phyloP scores from a whole-genome alignment of 1,139 yeast genomes.

The Candida glucosophila region DNA sequence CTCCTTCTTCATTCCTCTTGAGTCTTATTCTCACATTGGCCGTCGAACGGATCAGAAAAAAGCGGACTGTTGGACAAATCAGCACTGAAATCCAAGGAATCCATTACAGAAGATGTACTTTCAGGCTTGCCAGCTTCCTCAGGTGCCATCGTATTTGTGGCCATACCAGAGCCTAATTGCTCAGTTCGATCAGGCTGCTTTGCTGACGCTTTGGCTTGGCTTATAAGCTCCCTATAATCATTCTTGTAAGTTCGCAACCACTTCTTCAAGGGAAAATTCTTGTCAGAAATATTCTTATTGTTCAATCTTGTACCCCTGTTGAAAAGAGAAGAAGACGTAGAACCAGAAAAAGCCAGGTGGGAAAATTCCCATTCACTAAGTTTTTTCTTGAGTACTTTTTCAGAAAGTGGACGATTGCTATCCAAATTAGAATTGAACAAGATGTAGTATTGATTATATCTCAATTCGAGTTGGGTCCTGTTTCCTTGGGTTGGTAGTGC shows the following conservation, averaged over 20 bases:
- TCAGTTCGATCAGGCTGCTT: too few species aligned
- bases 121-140: too few species aligned
- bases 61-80: too few species aligned
- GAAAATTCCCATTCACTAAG: constrained; percentile 65
- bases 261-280: constrained; percentile 30
- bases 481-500: constrained; percentile 59
- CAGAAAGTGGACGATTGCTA: constrained; percentile 57
- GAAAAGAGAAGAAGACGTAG: constrained; percentile 14
- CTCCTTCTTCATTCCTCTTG: too few species aligned
- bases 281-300: constrained; percentile 25
- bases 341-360: constrained; percentile 24
- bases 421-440: constrained; percentile 81
- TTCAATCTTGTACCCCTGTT: constrained; percentile 15
- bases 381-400: constrained; percentile 43
- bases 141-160: too few species aligned
- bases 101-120: too few species aligned
- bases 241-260: constrained; percentile 44
- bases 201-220: constrained; percentile 42
- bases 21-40: too few species aligned
- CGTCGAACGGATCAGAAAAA: too few species aligned
- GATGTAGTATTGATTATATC: constrained; percentile 74
- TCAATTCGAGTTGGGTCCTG: constrained; percentile 51
- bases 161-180: too few species aligned
- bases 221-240: constrained; percentile 46
- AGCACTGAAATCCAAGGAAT: too few species aligned